Percentiles rank a stretch among this genome's conserved stretches.
Conservation (phyloP, 2,329 filamentous ascomycete species). For the Didymella lethalis region DNA sequence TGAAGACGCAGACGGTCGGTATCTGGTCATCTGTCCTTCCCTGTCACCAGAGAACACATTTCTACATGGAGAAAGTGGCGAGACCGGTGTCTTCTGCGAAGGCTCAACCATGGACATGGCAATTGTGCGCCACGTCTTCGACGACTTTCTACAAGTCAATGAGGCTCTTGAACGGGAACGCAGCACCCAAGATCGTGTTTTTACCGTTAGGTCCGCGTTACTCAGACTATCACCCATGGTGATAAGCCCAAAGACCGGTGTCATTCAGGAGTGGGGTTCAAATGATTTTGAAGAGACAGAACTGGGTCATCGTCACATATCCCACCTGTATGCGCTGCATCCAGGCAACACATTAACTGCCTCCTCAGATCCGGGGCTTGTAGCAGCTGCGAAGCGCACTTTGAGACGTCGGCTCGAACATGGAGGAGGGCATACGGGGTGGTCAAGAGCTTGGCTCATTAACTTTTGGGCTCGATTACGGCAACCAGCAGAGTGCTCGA, state of each 20-base stretch:
- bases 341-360: conserved; percentile 55
- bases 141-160: conserved; percentile 35
- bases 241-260: conserved; percentile 41
- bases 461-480: conserved; percentile 59
- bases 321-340: conserved; percentile 60
- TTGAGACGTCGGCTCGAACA: conserved; percentile 41
- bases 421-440: conserved; percentile 58
- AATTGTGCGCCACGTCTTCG: conserved; percentile 53
- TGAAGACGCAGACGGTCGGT: conserved; percentile 28
- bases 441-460: conserved; percentile 62
- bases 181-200: conserved; percentile 1
- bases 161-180: neutral
- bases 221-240: conserved; percentile 22
- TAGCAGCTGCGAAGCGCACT: conserved; percentile 41
- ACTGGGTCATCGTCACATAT: conserved; percentile 61
- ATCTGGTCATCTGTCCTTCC: conserved; percentile 49
- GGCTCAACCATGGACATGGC: conserved; percentile 58
- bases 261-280: conserved; percentile 37
- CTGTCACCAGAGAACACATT: conserved; percentile 53
- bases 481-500: conserved; percentile 49
- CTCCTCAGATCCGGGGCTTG: conserved; percentile 43
- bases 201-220: conserved; percentile 14
- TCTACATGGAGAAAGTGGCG: conserved; percentile 34
- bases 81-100: conserved; percentile 25
- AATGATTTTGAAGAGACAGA: conserved; percentile 53